These are phyloP conservation scores for Amphirosellinia nigrospora DNA, from an alignment of 495 filamentous ascomycete genomes.

Conservation along the genomic window DNA sequence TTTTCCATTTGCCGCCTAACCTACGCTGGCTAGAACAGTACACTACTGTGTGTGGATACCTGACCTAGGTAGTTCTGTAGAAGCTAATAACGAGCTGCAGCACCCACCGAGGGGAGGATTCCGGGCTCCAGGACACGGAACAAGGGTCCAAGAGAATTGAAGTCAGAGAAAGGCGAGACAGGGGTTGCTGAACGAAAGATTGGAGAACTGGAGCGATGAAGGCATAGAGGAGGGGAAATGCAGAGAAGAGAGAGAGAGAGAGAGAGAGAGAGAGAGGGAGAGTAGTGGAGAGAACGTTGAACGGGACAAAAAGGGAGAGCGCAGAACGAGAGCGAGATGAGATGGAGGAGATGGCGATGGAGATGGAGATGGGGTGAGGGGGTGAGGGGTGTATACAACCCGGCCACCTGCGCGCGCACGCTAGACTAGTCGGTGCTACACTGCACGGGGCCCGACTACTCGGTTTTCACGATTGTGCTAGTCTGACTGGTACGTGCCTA, in stretches of 20 bases:
- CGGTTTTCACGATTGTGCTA: constrained; percentile 23
- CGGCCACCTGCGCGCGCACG: constrained; percentile 19
- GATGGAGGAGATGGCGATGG: background rate
- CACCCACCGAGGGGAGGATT: background rate
- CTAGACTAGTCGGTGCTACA: constrained; percentile 22
- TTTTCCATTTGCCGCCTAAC: constrained; percentile 3
- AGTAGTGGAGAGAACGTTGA: no score
- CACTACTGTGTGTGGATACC: background rate
- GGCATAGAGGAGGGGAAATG: constrained; percentile 14
- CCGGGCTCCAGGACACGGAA: constrained; percentile 19
- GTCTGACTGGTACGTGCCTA: background rate
- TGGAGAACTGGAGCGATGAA: constrained; percentile 5
- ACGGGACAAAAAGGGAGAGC: background rate
- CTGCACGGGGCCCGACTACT: constrained; percentile 31
- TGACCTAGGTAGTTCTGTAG: background rate
- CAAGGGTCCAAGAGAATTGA: constrained; percentile 4
- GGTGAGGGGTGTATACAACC: constrained; percentile 2
- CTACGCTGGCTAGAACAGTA: background rate
- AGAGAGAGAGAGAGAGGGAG: no score
- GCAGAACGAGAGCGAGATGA: background rate
- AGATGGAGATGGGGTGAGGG: background rate
- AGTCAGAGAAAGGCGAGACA: constrained; percentile 25
- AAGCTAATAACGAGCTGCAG: constrained; percentile 27
- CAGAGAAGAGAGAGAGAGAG: no score
- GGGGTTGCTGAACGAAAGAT: constrained; percentile 18